A percentile compares a stretch with the other conserved stretches of the same genome.
phyloP scores from a whole-genome alignment of 805 yeast genomes.

The Lipomyces japonicus region DNA sequence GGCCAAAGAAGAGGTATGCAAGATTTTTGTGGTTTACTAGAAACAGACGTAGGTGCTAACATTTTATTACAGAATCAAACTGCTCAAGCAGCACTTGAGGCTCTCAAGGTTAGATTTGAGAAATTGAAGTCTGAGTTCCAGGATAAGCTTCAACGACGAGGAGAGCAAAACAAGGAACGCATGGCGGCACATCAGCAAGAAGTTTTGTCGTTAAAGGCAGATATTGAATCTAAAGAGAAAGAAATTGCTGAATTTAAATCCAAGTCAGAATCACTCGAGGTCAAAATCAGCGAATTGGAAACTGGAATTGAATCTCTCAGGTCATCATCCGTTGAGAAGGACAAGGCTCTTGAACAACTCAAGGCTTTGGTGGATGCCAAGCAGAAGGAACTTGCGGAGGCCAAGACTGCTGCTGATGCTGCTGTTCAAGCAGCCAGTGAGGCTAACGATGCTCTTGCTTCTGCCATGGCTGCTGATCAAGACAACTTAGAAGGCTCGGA shows the following conservation, averaged over 20 bases:
- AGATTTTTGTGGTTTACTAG: background rate
- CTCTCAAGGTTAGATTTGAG: constrained; percentile 9
- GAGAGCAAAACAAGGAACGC: constrained; percentile 32
- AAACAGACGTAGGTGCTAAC: too few species aligned
- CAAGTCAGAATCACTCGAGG: constrained; percentile 30
- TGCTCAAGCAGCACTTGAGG: constrained; percentile 6
- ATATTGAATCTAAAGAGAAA: constrained; percentile 26
- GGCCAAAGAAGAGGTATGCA: background rate
- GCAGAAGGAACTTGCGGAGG: constrained; percentile 8
- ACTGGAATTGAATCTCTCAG: constrained; percentile 22
- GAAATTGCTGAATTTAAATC: constrained; percentile 27
- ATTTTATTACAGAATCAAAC: background rate
- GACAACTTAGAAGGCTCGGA: too few species aligned
- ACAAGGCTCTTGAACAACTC: constrained; percentile 18
- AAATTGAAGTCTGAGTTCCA: constrained; percentile 32
- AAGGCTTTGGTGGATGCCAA: too few species aligned
- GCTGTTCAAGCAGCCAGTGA: constrained; percentile 1
- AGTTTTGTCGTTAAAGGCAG: constrained; percentile 28
- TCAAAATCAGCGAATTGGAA: constrained; percentile 11
- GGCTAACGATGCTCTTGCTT: constrained; percentile 5
- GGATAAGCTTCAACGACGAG: constrained; percentile 29
- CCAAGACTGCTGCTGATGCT: constrained; percentile 14
- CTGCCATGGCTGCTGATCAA: constrained; percentile 2
- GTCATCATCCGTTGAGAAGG: constrained; percentile 11
- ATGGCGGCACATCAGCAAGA: constrained; percentile 21